Evolutionary conservation across 208 protist species (phyloP), one percentile per base, ranked within the genome.

Genomic region (Trypanosoma platydactyli): DNA sequence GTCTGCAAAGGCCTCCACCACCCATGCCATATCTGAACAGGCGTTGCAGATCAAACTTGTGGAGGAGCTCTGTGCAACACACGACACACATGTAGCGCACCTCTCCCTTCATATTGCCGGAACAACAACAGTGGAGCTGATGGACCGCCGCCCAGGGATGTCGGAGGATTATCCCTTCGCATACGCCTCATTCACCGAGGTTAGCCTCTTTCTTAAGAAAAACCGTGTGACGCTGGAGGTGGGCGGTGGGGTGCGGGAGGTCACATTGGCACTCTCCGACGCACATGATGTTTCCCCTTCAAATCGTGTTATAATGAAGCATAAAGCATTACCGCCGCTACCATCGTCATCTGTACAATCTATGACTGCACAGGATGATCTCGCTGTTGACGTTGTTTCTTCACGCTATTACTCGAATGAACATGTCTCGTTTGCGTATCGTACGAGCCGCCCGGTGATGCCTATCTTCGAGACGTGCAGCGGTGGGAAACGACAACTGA

Each of bases 371-470:
- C 54, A 12, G 9, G 27, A 51, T 3, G 56, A 51, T 30, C 12
- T 35, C 46, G 22, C 2, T 33, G 18, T 33, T 9, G 9, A 13
- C 18, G 1, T 6, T 35, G 22, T 3, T 45, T 22, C 6, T 48
- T 20, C 11, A 30, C 53, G 45, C 13, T 30, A 40, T 30, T 30
- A 58, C 18, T 45, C 27, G 38, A 30, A 33, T 20, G 64, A 77
- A 6, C 89, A 95, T 54, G 58, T 94, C 4, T 55, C 41, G 45
- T 86, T 95, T 74, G 68, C 81, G 18, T 95, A 87, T 54, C 76
- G 83, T 58, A 88, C 79, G 24, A 82, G 76, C 27, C 71, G 74
- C 2, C 90, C 90, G 20, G 81, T 93, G 49, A 87, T 90, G 80
- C 86, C 90, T 0, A 70, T 93, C 35, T 95, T 93, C 48, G 68